These are phyloP conservation scores for Zygosaccharomyces sapae DNA, from an alignment of 1,139 yeast species.

Conservation along the genomic window DNA sequence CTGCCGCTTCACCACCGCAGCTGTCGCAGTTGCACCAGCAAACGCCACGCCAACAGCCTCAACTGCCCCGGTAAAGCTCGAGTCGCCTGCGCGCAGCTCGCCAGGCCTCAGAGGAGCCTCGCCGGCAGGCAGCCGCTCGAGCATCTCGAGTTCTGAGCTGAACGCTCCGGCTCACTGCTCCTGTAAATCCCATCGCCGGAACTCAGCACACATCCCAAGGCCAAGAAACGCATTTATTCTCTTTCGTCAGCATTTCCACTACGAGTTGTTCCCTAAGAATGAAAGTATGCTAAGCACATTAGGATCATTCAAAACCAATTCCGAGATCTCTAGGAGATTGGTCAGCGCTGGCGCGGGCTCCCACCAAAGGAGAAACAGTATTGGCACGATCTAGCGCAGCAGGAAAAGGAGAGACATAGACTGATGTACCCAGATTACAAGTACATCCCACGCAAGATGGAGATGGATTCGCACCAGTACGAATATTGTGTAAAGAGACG, in stretches of 20 bases:
- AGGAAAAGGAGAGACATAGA: constrained; percentile 76
- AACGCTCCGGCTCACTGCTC: constrained; percentile 4
- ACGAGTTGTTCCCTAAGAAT: constrained; percentile 46
- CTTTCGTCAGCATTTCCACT: constrained; percentile 73
- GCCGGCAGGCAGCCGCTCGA: no score
- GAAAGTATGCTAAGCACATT: constrained; percentile 17
- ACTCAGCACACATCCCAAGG: constrained; percentile 52
- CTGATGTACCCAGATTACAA: constrained; percentile 82
- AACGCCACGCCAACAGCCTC: no score
- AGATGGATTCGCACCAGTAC: constrained; percentile 2
- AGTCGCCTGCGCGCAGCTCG: no score
- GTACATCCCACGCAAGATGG: constrained; percentile 53
- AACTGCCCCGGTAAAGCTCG: no score
- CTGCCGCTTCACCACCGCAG: no score
- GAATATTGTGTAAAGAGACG: not conserved
- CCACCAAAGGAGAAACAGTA: constrained; percentile 65
- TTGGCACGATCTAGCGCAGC: constrained; percentile 81
- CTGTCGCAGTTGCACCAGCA: no score
- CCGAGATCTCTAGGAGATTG: constrained; percentile 76
- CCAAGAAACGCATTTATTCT: constrained; percentile 75
- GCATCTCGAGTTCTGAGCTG: no score
- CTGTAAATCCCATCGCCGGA: constrained; percentile 9
- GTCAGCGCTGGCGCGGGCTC: constrained; percentile 78
- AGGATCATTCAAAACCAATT: constrained; percentile 59
- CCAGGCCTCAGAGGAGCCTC: no score